phyloP scores from a whole-genome alignment of 768 basidiomycete genomes.

The Lentinula aciculospora region DNA sequence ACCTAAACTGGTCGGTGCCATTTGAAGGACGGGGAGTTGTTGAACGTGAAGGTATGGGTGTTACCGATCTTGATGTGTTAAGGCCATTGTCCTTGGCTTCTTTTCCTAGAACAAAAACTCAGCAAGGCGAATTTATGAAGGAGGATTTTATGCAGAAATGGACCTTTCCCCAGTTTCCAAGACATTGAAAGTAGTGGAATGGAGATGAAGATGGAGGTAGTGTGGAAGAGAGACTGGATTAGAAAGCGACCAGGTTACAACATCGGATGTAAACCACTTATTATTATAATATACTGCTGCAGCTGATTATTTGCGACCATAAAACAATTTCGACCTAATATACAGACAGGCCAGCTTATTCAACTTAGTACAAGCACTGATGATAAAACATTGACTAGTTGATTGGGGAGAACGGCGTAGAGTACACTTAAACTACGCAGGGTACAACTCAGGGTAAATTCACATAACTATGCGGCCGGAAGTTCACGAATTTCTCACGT shows the following conservation, averaged over 20 bases:
- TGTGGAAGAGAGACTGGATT: slow-evolving; percentile 19
- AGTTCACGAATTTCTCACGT: neutral
- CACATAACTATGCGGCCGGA: neutral
- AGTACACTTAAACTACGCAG: neutral
- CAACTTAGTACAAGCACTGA: no score
- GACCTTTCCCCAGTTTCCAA: slow-evolving; percentile 48
- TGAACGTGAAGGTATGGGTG: slow-evolving; percentile 79
- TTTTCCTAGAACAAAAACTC: slow-evolving; percentile 48
- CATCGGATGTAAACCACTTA: neutral
- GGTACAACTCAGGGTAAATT: neutral
- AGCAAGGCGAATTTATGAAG: neutral
- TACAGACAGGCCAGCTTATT: no score
- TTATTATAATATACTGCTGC: neutral
- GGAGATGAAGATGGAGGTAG: slow-evolving; percentile 13
- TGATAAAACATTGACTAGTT: no score
- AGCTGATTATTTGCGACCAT: neutral
- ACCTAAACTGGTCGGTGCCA: slow-evolving; percentile 64
- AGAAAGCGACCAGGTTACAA: slow-evolving; percentile 7
- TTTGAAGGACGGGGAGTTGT: slow-evolving; percentile 62
- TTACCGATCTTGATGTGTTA: slow-evolving; percentile 64
- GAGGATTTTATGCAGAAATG: slow-evolving; percentile 1
- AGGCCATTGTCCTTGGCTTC: slow-evolving; percentile 66
- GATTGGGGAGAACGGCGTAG: no score
- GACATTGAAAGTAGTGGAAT: slow-evolving; percentile 34
- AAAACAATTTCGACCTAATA: no score